Evolutionary conservation across 495 filamentous ascomycete genomes (phyloP), one percentile per base, ranked within the genome.

Genomic region (Daldinia concentrica): DNA sequence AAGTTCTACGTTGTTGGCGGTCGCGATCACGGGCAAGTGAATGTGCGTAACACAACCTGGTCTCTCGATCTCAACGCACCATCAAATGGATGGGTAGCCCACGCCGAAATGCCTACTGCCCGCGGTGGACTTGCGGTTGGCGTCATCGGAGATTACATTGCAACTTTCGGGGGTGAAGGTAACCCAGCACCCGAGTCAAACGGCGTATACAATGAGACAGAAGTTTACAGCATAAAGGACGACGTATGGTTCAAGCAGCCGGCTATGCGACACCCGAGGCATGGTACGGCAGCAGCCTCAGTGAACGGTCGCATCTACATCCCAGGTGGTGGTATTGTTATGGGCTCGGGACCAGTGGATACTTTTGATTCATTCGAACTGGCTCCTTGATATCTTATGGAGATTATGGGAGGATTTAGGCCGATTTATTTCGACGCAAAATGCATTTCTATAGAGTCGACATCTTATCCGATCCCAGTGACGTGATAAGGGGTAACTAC

Each of bases 91-190:
- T 82, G 79, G 79, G 15, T 43, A 4, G 66, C 63, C 7, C 54
- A 60, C 1, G 63, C 60, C 52, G 66, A 59, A 48, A 82, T 82
- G 76, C 78, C 79, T 11, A 74, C 68, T 26, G 61, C 77, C 0
- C 73, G 78, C 34, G 77, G 79, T n/a, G 81, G 82, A 0, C 55
- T 82, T 8, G 69, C 76, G 1, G 65, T 68, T 17, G 82, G 69
- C 0, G 74, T 72, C 3, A 66, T 83, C 4, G 76, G 69, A 19
- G 61, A 36, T 0, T 79, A 74, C 64, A 66, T 84, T 7, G 78
- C 77, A 14, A 78, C 79, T 0, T 81, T 85, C 59, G 82, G 82
- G 12, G 81, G 82, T 15, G 82, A 83, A 72, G 82, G 79, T 3
- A 82, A 84, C 51, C 61, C 62, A 11, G 69, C 8, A 3, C 43